Evolutionary conservation across 768 basidiomycete species (phyloP), one percentile per base, ranked within the genome.

Genomic region (Dentipellis sp.): DNA sequence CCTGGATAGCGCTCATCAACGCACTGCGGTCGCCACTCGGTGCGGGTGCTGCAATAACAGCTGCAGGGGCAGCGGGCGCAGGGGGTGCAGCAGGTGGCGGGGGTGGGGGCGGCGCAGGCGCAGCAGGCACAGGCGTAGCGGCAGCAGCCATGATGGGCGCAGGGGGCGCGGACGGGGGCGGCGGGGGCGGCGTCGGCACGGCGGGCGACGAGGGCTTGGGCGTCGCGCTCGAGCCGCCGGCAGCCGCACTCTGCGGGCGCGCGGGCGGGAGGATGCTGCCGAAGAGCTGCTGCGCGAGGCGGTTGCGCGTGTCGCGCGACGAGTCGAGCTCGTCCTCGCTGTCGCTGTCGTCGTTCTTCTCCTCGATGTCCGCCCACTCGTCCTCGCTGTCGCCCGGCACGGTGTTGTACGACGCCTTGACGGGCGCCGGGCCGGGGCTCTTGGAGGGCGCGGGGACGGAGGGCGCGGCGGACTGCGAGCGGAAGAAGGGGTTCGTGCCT

Each of bases 321-420:
- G 76, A 76, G n/a, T 77, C 74, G 50, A 86, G 72, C 57, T 93
- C 92, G 67, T 93, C 92, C 54, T 92, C 91, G 53, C 82, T 86
- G 59, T 81, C 85, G 62, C 86, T 84, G 5, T 80, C 78, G 4
- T 80, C 78, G 8, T 78, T 79, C 45, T 81, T 83, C 68, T 94
- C 91, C 64, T 81, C 74, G 50, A 48, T 21, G n/a, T 91, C 82
- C 54, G 86, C 91, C 91, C 92, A 94, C 51, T 92, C 91, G 16
- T 89, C 88, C 1, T 88, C 86, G 35, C 74, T 72, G 36, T 74
- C 75, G 2, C 71, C 68, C 1, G 85, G 77, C 0, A 81, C 86
- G 1, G 81, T 85, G 59, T 86, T 70, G 58, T 90, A 88, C 2
- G 77, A 66, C 0, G 78, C 67, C 65, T 80, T 85, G 21, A 77